Conservation (phyloP, 805 yeast species). For the Cyberlindnera mississippiensis region DNA sequence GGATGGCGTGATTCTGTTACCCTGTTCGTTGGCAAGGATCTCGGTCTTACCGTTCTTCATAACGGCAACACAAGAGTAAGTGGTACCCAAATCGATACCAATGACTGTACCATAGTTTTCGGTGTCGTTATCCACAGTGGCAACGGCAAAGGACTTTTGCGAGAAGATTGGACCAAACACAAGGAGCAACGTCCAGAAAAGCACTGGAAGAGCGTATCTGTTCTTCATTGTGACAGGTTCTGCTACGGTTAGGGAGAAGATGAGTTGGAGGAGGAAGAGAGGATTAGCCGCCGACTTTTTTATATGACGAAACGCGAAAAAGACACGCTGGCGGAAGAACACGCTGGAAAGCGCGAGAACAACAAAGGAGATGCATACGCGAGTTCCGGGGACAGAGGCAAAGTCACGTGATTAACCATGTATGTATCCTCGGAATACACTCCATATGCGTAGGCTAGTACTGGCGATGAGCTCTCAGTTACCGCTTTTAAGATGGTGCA, state of each 20-base stretch:
- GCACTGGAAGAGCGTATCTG: constrained; percentile 31
- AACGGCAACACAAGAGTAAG: constrained; percentile 94
- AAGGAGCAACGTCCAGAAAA: constrained; percentile 27
- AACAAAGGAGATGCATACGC: neutral
- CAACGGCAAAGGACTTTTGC: constrained; percentile 21
- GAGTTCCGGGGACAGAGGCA: neutral
- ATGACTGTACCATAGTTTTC: constrained; percentile 64
- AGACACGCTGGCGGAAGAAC: constrained; percentile 17
- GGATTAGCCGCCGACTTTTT: constrained; percentile 3
- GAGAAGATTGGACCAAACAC: constrained; percentile 27
- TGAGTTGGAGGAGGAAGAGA: neutral
- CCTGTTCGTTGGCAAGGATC: constrained; percentile 93
- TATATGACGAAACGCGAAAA: constrained; percentile 8
- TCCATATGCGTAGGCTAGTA: no score
- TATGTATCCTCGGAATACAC: no score
- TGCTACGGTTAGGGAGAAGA: no score
- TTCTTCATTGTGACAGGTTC: constrained; percentile 22
- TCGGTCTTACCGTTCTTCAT: constrained; percentile 85
- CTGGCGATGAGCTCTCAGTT: no score
- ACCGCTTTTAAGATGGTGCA: neutral
- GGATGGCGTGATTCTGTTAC: constrained; percentile 95
- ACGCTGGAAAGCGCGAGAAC: constrained; percentile 1
- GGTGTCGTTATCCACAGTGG: constrained; percentile 29
- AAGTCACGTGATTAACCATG: no score
- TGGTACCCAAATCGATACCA: constrained; percentile 97